Evolutionary conservation across 768 basidiomycete genomes (phyloP), one percentile per base, ranked within the genome.

Genomic region (Rhizopogon vinicolor): DNA sequence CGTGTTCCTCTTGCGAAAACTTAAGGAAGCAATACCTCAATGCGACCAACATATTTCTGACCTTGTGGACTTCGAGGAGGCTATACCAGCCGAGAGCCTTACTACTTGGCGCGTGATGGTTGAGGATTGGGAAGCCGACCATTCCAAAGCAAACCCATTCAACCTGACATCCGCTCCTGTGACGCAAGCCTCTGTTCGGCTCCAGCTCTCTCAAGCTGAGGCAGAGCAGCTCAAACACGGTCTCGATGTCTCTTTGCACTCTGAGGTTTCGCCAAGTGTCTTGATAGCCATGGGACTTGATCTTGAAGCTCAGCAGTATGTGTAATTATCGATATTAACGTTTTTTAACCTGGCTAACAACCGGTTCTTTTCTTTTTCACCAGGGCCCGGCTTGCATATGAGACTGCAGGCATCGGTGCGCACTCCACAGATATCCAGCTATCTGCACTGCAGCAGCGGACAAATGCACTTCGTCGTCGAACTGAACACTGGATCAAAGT

Each of bases 291-390:
- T 37, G 6, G 63, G 57, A 4, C 13, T 60, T 16, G 63, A 65
- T 19, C 41, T 66, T 0, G 65, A 66, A 33, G 63, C 63, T 1
- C 56, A 63, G 42, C 63, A 64, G 63, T 66, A 25, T 13, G 62
- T 54, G n/a, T 19, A 9, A 42, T 57, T 31, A 31, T 31, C 29
- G 29, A 31, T 31, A 31, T 31, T 31, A 31, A 31, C 29, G 29
- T 31, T 31, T 31, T 31, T 31, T 31, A 31, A 31, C 8, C 29
- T 31, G 29, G 29, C 29, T 31, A 31, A 31, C 29, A 31, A 31
- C 29, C 29, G 29, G 8, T 31, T 31, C 29, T 31, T 31, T 31
- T 31, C 29, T 31, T 31, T 31, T 16, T 25, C 22, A 44, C 22
- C 22, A 44, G 43, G 14, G 3, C 22, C 13, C 43, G 2, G 6